Evolutionary conservation across 1,284 basidiomycete species (phyloP), one percentile per base, ranked within the genome.

Genomic region (Tremellales sp.): DNA sequence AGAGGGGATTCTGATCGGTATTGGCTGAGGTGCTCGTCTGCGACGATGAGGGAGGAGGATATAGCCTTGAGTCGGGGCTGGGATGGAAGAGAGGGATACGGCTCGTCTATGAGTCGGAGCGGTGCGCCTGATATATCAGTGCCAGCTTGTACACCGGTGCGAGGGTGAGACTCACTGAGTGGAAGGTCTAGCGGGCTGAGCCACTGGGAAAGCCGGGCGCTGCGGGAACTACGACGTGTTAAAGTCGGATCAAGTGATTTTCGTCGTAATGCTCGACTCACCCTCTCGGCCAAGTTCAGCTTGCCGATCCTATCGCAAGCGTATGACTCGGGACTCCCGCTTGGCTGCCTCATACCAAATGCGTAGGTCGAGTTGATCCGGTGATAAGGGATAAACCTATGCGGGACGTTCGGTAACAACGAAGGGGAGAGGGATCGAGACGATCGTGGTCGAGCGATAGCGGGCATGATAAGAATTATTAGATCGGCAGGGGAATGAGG

Each of bases 51-150:
- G 51, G 33, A 52, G 43, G 33, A 53, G 22, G 19, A 54, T 43
- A 35, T 53, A 53, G 11, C 56, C 56, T 26, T n/a, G n/a, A n/a
- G n/a, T n/a, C n/a, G n/a, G n/a, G n/a, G 53, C 52, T 17, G 56
- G 53, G 19, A 46, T 24, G 17, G 43, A 43, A 4, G 52, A 49
- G 41, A 57, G 45, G 13, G 56, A 57, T 24, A 49, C 39, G 3
- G 56, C 47, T 36, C 52, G 46, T 41, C 56, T 46, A 44, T 57
- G 55, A 10, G 42, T 23, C 13, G n/a, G n/a, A n/a, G n/a, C n/a
- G n/a, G n/a, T n/a, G n/a, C n/a, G n/a, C n/a, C n/a, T n/a, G n/a
- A n/a, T n/a, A n/a, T n/a, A n/a, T n/a, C n/a, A n/a, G n/a, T n/a
- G n/a, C n/a, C n/a, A n/a, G n/a, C n/a, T n/a, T n/a, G n/a, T n/a